Percentiles rank a stretch among this genome's conserved stretches.
These are phyloP conservation scores for Diphasiastrum complanatum DNA, from an alignment of 83 land plant genomes.

Conservation along the genomic window DNA sequence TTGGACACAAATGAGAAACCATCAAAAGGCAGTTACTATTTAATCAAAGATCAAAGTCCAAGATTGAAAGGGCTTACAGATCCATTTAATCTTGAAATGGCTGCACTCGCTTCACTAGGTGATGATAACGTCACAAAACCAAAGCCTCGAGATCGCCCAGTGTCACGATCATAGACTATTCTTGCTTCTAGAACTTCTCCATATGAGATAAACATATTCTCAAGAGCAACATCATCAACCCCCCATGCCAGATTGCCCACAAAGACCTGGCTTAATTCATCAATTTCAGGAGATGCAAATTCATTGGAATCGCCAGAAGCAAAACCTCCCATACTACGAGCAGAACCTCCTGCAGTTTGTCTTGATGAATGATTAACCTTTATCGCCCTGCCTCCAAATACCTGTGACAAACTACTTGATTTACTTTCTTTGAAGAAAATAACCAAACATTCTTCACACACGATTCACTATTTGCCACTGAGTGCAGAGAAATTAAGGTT, in stretches of 20 bases:
- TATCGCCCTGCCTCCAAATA: conserved; percentile 60
- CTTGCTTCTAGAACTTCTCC: conserved; percentile 69
- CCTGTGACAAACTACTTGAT: conserved; percentile 26
- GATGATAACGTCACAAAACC: conserved; percentile 70
- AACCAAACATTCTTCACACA: not conserved
- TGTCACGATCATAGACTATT: conserved; percentile 56
- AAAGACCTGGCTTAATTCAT: conserved; percentile 61
- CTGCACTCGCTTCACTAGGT: conserved; percentile 48
- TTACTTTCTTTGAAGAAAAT: not conserved
- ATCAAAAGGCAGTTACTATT: not conserved
- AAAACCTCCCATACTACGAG: conserved; percentile 32
- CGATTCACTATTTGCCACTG: not conserved
- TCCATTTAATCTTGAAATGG: conserved; percentile 66
- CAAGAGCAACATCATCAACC: conserved; percentile 48
- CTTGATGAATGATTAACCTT: conserved; percentile 76
- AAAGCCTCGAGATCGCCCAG: conserved; percentile 81
- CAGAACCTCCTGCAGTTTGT: conserved; percentile 51
- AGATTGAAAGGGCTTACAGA: conserved; percentile 38
- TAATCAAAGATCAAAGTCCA: not conserved
- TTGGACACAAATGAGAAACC: not conserved
- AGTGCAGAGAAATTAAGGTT: not conserved
- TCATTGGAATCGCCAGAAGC: conserved; percentile 22
- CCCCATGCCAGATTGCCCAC: conserved; percentile 86
- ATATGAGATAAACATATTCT: conserved; percentile 46
- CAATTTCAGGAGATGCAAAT: conserved; percentile 19